Percentiles rank a stretch among this genome's conserved stretches.
phyloP scores from a whole-genome alignment of 768 basidiomycete genomes.

The Daedaleopsis nitida region DNA sequence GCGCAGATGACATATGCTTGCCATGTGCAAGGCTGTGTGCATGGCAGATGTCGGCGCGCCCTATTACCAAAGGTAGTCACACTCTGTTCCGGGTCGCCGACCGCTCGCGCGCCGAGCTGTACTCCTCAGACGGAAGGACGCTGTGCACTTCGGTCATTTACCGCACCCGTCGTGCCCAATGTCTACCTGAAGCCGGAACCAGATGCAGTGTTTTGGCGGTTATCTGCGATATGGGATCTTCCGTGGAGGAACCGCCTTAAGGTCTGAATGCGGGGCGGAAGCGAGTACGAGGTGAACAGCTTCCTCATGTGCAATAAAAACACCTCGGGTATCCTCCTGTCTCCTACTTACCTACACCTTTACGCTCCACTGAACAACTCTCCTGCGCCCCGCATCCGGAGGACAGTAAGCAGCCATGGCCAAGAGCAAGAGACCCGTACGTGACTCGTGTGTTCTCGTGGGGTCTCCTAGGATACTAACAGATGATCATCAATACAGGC shows the following conservation, averaged over 20 bases:
- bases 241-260: neutral
- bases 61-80: conserved; percentile 2
- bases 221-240: conserved; percentile 13
- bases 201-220: conserved; percentile 11
- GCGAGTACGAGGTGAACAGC: conserved; percentile 1
- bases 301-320: conserved; percentile 13
- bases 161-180: neutral
- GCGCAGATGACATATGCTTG: neutral
- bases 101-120: neutral
- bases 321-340: neutral
- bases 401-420: neutral
- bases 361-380: neutral
- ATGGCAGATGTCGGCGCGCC: neutral
- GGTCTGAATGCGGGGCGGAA: conserved; percentile 9
- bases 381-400: too few species aligned
- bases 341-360: neutral
- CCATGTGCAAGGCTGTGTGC: neutral
- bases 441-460: neutral
- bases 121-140: neutral
- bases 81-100: neutral
- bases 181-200: neutral
- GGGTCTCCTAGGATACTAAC: neutral
- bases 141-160: conserved; percentile 11
- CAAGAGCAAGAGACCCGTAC: conserved; percentile 13
- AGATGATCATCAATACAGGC: conserved; percentile 5